Evolutionary conservation across 768 basidiomycete genomes (phyloP).

Genomic region (Dentipellis sp.): DNA sequence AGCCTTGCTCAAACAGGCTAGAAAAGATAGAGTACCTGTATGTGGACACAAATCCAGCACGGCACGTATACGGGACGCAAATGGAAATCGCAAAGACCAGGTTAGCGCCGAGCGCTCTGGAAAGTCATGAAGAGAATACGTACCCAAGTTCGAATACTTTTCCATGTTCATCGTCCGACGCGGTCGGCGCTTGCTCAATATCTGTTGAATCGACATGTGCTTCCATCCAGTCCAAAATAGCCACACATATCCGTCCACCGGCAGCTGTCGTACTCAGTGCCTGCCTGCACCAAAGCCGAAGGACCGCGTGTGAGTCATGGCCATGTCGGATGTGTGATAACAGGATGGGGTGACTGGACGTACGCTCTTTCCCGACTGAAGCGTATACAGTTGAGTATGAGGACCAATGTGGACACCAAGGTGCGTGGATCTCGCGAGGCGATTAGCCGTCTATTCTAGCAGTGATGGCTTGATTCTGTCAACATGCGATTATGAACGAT

Average conservation of each 20-base stretch:
- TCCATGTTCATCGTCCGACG: conserved; percentile 18
- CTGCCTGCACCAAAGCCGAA: conserved; percentile 26
- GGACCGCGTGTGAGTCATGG: background rate
- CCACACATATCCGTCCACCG: conserved; percentile 58
- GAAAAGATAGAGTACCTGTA: conserved; percentile 9
- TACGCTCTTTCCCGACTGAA: conserved; percentile 5
- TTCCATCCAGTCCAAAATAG: conserved; percentile 66
- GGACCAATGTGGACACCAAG: conserved; percentile 7
- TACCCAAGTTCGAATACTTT: conserved; percentile 75
- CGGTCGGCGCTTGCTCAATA: conserved; percentile 37
- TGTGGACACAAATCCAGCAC: background rate
- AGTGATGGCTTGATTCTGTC: background rate
- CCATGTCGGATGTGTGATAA: background rate
- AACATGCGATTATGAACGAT: background rate
- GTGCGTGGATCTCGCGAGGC: conserved; percentile 9
- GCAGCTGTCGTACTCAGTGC: conserved; percentile 42
- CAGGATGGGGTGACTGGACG: background rate
- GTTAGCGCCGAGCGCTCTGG: background rate
- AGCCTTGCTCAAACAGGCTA: conserved; percentile 10
- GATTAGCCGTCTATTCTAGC: conserved; percentile 33
- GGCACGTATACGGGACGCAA: background rate
- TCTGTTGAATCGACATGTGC: conserved; percentile 60
- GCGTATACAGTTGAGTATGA: conserved; percentile 11
- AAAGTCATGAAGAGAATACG: conserved; percentile 11
- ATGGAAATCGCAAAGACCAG: background rate